Base-by-base conservation (phyloP, 768 basidiomycete genomes). In the Sutorius australiensis region DNA sequence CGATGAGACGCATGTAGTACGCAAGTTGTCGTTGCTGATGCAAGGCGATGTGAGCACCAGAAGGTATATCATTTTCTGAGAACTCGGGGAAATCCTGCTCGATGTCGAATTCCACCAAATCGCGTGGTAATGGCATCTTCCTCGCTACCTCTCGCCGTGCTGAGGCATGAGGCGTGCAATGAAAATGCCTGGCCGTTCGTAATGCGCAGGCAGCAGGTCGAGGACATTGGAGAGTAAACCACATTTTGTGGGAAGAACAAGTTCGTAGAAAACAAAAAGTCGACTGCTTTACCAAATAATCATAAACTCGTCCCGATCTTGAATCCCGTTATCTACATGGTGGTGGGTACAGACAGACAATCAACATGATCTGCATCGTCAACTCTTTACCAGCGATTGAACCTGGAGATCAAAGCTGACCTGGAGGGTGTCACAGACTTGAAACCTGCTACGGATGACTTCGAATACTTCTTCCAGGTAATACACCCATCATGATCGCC, bases 381-480 rank as follows among this genome's bases (percentile, higher is more conserved):
- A 48, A 45, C 14, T 33, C 13, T 34, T 48, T 33, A 17, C 27
- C 42, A 86, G 86, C 78, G 73, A 51, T 75, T 89, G 13, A 73
- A 75, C 55, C 73, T 89, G 30, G 85, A 82, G 42, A 87, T 89
- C 67, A 83, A 84, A 70, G 91, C 90, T 11, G 86, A 88, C 3
- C 77, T 93, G 40, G 88, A 92, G 66, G 86, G 87, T 58, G 82
- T 92, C 54, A 87, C 88, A 9, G 74, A 81, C 60, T 72, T 93
- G 28, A 71, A 72, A 46, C 90, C 90, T 30, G 77, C 79, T n/a
- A 68, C 75, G 4, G 76, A 83, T 30, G 79, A 84, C 57, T 93
- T 87, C 59, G 86, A 91, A 52, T 93, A 81, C 67, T 86, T 87
- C 75, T 92, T 93, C 74, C 67, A 86, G 75, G 89, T 88, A 46